Evolutionary conservation across 371 early-diverging fungal genomes (phyloP), one percentile per base, ranked within the genome.

Genomic region (Mucor mucedo): DNA sequence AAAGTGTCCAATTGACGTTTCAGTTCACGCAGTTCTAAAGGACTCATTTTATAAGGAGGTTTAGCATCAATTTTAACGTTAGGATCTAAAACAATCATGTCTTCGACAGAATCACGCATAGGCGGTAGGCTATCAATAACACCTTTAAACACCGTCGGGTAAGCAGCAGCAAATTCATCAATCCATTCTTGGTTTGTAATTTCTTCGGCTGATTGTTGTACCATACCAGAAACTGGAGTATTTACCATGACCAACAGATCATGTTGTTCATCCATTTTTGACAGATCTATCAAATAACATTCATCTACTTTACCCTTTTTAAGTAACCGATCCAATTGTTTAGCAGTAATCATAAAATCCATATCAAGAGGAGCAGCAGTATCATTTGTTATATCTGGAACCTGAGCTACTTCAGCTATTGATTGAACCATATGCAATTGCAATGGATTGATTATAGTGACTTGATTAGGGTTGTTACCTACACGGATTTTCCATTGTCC

Each of bases 11-110:
- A 52, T 40, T 80, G 78, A 28, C 67, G 55, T 9, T 58, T 61
- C 21, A 83, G 63, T 44, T 73, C 75, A n/a, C 74, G 63, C 42
- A 71, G 40, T 50, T 83, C 71, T 1, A 50, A 13, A 0, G 68
- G 70, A 21, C 67, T 66, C 61, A 79, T 66, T 35, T 68, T 67
- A 63, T 68, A 73, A 2, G 63, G 63, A 9, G 70, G 62, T 35
- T 56, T 41, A 3, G 58, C 50, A 0, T 66, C 50, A n/a, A 71
- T 73, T 29, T 40, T 41, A 0, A 57, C 48, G 5, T 45, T 70
- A 0, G 9, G 70, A 14, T 38, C 55, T 61, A 16, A 53, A 58
- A 10, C 65, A 55, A 53, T 53, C 33, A 72, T 76, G 5, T 55
- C 70, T 56, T 66, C 65, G 6, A 60, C 55, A 2, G 72, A 49